phyloP scores from a whole-genome alignment of 257 asterid species.

The Capsicum rhomboideum region DNA sequence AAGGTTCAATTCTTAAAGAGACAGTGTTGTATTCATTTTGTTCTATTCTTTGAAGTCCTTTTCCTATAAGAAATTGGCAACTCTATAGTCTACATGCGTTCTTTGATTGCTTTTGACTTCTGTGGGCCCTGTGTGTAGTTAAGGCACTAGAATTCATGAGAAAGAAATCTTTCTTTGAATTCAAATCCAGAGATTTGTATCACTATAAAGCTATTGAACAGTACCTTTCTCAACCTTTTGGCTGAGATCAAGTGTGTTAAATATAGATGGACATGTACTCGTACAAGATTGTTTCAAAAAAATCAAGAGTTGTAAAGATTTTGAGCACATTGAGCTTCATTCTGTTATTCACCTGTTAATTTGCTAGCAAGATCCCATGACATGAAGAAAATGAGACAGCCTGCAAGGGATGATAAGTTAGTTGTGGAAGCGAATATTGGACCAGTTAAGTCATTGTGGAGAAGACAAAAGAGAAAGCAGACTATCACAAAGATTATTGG shows the following conservation, averaged over 20 bases:
- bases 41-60: background rate
- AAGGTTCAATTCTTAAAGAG: background rate
- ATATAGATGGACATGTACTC: background rate
- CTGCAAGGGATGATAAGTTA: background rate
- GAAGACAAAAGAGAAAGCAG: background rate
- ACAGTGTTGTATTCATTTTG: background rate
- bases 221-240: background rate
- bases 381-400: background rate
- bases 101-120: background rate
- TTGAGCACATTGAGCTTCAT: background rate
- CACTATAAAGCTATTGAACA: background rate
- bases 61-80: background rate
- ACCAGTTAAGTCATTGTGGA: background rate
- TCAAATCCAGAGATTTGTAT: background rate
- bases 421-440: background rate
- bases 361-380: background rate
- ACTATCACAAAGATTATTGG: background rate
- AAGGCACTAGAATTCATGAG: background rate
- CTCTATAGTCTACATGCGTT: background rate
- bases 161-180: background rate
- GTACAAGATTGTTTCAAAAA: background rate
- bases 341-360: background rate
- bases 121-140: background rate
- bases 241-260: background rate
- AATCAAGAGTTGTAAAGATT: background rate